Evolutionary conservation across 306 rosid species (phyloP), one percentile per base, ranked within the genome.

Genomic region (Glycine latifolia): DNA sequence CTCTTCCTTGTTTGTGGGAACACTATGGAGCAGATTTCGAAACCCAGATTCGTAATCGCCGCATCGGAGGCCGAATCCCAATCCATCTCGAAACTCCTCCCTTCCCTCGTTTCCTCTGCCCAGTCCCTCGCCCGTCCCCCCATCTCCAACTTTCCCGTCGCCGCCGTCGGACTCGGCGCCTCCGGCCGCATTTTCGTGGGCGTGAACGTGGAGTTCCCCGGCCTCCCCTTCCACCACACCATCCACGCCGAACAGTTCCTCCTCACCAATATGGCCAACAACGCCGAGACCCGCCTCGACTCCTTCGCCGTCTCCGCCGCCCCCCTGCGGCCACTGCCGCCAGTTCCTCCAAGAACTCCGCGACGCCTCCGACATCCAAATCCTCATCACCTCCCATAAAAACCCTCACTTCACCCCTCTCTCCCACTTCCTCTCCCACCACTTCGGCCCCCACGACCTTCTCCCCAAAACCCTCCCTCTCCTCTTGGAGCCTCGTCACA

Each of bases 181-280:
- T 89, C 99, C 44, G 98, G 98, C 20, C 90, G 99, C 43, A 68
- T 93, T 72, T 95, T 91, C 91, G 0, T 90, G 72, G 99, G 99
- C 48, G 98, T 91, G 3, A 95, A 95, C 87, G 87, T 95, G 4
- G 99, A 95, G 82, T 95, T 95, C 87, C 97, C 98, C 0, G 92
- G 89, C 12, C 94, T 95, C 63, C 99, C 99, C 2, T 94, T 93
- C 68, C 92, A 93, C 85, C 93, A 93, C 67, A 84, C 99, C 16
- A 84, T 95, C 83, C 99, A 95, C 87, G 99, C 99, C 50, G 99
- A 95, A 59, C 99, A 95, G 88, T 95, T 95, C 87, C 97, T 95
- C 58, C 79, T 90, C 77, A 85, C 91, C 56, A 95, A 93, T 61
- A 95, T 95, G 79, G 80, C 78, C 55, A 63, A 90, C 80, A 76